Evolutionary conservation across 202 grass and related monocot species (phyloP), one percentile per base, ranked within the genome.

Genomic region (Miscanthus sacchariflorus): DNA sequence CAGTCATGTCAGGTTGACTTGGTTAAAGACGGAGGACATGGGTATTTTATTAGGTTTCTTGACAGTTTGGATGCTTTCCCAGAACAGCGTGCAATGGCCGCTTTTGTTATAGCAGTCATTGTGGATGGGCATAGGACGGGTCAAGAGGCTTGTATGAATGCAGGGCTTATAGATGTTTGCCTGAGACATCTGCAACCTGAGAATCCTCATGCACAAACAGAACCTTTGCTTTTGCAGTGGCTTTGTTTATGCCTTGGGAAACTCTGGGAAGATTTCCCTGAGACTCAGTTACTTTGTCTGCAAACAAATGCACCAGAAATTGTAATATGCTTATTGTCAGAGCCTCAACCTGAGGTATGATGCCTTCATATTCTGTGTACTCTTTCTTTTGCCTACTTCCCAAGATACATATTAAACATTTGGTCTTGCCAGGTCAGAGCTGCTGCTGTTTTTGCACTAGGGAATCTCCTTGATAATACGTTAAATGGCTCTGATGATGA

Each of bases 1-100:
- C 84, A 99, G 97, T 99, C 97, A 10, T 99, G 97, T 83, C 97
- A 99, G 89, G 93, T 92, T 64, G 97, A 99, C 87, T 87, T 99
- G 81, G 94, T 99, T 79, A 99, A 99, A 93, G 97, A 99, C 78
- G 94, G 89, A 71, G 97, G 97, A 61, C 97, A 99, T 84, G 74
- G 72, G 50, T 99, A 99, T 86, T 99, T 99, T 86, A 91, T 99
- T 76, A 93, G 87, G 46, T 99, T 99, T 95, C 94, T 99, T 84
- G 94, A 97, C 84, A 95, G 92, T 80, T 85, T 91, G 86, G 94
- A 99, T 89, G 97, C 94, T 77, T 99, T 91, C 82, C 94, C 97
- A 21, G 94, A 99, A 75, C 97, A 99, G 81, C 93, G 97, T 28
- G 94, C 94, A 49, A 97, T 99, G 97, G 97, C 97, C 28, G 97